Evolutionary conservation across 352 stramenopile genomes (phyloP), one percentile per base, ranked within the genome.

Genomic region (Pythium grandisporangium): DNA sequence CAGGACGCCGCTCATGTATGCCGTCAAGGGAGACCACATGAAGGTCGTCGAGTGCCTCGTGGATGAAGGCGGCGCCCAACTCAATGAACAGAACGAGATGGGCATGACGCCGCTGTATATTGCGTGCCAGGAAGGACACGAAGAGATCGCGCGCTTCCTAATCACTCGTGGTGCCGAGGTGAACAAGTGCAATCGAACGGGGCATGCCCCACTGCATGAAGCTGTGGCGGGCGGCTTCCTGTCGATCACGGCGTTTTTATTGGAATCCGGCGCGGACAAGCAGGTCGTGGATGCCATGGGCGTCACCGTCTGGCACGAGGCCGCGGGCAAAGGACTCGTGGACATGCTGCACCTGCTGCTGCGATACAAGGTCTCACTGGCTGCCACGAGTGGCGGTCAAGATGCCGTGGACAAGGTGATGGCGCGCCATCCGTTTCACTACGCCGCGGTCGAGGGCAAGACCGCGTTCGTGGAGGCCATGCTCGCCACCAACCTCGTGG

Each of bases 51-150:
- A 40, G 22, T 84, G 63, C 20, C 51, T 88, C 5, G 44, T 79
- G 4, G 42, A 52, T 1, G 51, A 82, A 12, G 70, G 68, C 26
- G 48, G 46, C 6, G 73, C 73, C 2, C 70, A 78, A 38, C 61
- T 84, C 26, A 47, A 87, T 56, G 77, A 86, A 41, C 65, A 84
- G 55, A 90, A 86, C 49, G 77, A 87, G 26, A 87, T 85, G 63
- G 71, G 74, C 11, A 62, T 86, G 37, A 87, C 77, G n/a, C 58
- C 77, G 6, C 30, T 87, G 38, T 87, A 87, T 40, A 60, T 74
- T 26, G 77, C 77, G 3, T 62, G 61, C 22, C 75, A 85, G 42
- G 58, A 82, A 30, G 71, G 70, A 19, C 61, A 67, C 8, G 39
- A 55, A 13, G 53, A 58, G 0, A 84, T 84, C 23, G 65, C 79